A percentile compares a stretch with the other conserved stretches of the same genome.
These are phyloP conservation scores for Rhodotorula paludigena DNA, from an alignment of 768 basidiomycete genomes.

Conservation along the genomic window DNA sequence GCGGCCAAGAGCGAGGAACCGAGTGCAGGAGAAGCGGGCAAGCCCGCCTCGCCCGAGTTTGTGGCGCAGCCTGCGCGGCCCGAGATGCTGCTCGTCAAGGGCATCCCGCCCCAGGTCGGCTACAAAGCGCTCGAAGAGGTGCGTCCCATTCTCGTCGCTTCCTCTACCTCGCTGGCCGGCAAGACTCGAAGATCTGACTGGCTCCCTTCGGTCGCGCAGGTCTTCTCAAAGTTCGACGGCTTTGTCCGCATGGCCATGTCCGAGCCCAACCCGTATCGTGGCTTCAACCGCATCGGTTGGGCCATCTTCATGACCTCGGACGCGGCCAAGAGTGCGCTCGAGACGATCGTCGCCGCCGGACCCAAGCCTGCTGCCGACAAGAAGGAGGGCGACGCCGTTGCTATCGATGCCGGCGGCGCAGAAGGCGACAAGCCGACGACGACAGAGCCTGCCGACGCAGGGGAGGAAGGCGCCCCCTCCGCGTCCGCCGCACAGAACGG, in stretches of 20 bases:
- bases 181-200: neutral
- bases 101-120: constrained; percentile 28
- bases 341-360: neutral
- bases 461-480: neutral
- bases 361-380: neutral
- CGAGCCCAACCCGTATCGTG: neutral
- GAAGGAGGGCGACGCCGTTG: neutral
- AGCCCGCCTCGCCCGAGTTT: constrained; percentile 14
- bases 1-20: too few species aligned
- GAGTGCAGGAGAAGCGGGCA: too few species aligned
- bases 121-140: constrained; percentile 35
- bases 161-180: neutral
- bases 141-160: neutral
- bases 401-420: neutral
- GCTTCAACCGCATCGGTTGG: constrained; percentile 15
- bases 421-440: neutral
- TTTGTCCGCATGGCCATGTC: constrained; percentile 16
- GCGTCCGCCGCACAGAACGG: neutral
- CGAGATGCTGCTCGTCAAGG: constrained; percentile 28
- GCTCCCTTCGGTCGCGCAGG: neutral
- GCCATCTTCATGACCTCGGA: constrained; percentile 9
- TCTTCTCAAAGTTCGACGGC: constrained; percentile 18
- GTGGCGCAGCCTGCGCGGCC: constrained; percentile 25
- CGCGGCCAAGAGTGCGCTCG: constrained; percentile 5
- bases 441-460: too few species aligned